Evolutionary conservation across 257 asterid species (phyloP), one percentile per base, ranked within the genome.

Genomic region (Paulownia fortunei): DNA sequence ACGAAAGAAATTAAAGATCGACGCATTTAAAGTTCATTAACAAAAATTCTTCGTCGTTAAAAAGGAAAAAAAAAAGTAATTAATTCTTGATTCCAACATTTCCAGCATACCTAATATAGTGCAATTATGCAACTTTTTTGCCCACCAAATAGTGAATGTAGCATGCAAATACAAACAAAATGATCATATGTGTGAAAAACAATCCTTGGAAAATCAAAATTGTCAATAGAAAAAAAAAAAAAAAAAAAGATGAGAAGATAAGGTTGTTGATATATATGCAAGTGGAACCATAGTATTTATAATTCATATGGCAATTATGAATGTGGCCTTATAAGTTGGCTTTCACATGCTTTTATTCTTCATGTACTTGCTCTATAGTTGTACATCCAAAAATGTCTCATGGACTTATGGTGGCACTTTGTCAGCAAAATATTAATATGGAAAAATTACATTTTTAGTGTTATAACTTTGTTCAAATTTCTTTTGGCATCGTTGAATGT

Each of bases 321-420:
- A 76, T 39, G 24, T 55, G 47, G 34, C n/a, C 62, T 19, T 6
- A 63, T 74, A 46, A 21, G 67, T 39, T 66, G 69, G 51, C 37
- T 37, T 26, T 68, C 76, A 55, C 70, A 42, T 77, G 81, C 62
- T 8, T 60, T 60, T 61, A 51, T 51, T 69, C 74, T n/a, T 68
- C 7, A 24, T n/a, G 21, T 24, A 21, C n/a, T 42, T 5, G 6
- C 7, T 6, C 59, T 12, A 0, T 44, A 24, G 27, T 15, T 69
- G 60, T 68, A 1, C 18, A 41, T 67, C 8, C 58, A 23, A 68
- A 1, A 16, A 11, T 64, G 47, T n/a, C 32, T 65, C 8, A 3
- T 65, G 26, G 6, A 36, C 18, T 16, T 30, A n/a, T 65, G n/a
- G 13, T 36, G 52, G 7, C 30, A 65, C 42, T 67, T 67, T 16